phyloP scores from a whole-genome alignment of 75 land plant genomes.

The Isoetes taiwanensis region DNA sequence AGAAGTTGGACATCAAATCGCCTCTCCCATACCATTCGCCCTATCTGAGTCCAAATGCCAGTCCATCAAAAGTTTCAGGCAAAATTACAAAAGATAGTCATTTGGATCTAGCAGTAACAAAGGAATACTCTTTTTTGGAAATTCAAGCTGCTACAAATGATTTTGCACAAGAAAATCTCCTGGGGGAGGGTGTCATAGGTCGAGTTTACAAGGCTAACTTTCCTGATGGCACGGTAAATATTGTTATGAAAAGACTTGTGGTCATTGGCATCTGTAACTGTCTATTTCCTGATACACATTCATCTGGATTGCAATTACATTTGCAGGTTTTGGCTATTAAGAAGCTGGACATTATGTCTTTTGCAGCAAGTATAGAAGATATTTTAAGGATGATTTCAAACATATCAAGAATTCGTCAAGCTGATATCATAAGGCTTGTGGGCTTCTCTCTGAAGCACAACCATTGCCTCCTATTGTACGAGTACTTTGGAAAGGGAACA shows the following conservation, averaged over 20 bases:
- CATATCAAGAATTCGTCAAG: not conserved
- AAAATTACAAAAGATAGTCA: no score
- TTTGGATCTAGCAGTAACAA: no score
- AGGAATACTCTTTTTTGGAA: not conserved
- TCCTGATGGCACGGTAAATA: not conserved
- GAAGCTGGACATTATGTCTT: not conserved
- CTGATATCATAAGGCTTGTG: not conserved
- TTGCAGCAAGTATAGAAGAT: not conserved
- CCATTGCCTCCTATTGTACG: not conserved
- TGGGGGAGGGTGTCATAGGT: not conserved
- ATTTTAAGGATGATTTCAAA: not conserved
- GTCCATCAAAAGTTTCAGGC: no score
- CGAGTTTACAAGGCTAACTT: not conserved
- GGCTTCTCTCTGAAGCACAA: not conserved
- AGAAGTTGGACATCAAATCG: no score
- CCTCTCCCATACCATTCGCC: no score
- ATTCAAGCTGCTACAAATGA: not conserved
- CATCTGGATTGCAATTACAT: not conserved
- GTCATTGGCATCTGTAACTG: not conserved
- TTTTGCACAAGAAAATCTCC: not conserved
- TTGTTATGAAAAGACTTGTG: not conserved
- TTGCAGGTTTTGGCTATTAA: not conserved
- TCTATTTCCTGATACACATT: not conserved
- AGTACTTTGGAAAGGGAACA: not conserved
- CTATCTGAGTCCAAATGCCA: no score